Percentiles rank a stretch among this genome's conserved stretches.
Evolutionary conservation across 169 alveolate species (phyloP).

Genomic region (Eimeria maxima): DNA sequence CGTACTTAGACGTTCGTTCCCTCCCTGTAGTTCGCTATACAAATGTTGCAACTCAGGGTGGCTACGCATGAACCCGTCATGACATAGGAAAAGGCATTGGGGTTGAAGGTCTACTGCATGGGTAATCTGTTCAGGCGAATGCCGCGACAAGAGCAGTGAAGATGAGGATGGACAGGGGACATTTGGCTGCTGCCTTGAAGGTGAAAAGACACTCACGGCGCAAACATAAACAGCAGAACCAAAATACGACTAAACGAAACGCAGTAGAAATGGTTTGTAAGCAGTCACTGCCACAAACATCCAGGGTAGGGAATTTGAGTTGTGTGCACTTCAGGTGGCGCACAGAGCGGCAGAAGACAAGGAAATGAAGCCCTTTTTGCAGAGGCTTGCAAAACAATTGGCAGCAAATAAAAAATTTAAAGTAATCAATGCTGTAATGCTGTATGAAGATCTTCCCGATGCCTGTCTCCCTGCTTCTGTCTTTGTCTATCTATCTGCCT

Average conservation of each 20-base stretch:
- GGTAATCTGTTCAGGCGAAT: background rate
- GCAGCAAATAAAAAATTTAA: background rate
- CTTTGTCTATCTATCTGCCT: background rate
- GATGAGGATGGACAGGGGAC: constrained; percentile 31
- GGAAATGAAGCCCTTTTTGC: constrained; percentile 6
- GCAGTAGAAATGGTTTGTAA: background rate
- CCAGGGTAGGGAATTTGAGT: background rate
- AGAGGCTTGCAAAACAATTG: constrained; percentile 34
- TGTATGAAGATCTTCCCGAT: no score
- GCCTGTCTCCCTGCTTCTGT: background rate
- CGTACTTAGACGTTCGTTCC: constrained; percentile 11
- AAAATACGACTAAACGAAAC: background rate
- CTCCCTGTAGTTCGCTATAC: background rate
- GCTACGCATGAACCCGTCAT: background rate
- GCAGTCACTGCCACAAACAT: background rate
- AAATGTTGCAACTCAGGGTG: background rate
- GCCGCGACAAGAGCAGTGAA: constrained; percentile 14
- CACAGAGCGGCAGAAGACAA: background rate
- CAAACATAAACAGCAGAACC: background rate
- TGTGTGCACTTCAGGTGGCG: background rate
- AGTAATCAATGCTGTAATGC: background rate
- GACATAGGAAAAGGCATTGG: background rate
- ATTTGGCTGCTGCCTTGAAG: constrained; percentile 8
- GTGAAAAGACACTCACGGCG: background rate
- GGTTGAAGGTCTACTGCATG: background rate